Base-by-base conservation (phyloP, 1,284 basidiomycete genomes). In the Athelia sp. region DNA sequence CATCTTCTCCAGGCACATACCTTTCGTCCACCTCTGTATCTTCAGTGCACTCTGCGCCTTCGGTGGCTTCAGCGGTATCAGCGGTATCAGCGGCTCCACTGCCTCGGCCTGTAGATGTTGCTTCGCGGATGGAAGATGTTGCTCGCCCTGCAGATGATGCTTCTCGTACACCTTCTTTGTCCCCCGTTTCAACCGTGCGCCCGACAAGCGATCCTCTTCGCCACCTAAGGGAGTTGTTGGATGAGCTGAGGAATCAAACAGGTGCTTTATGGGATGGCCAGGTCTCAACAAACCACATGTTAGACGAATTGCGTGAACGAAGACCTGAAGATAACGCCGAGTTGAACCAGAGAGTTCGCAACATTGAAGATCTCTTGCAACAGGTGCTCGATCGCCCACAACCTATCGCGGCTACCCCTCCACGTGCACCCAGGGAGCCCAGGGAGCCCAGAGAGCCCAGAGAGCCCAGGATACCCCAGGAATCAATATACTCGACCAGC, bases 211-310 rank as follows among this genome's bases (percentile, higher is more conserved):
- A 66, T 2, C 65, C 70, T 26, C 57, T 82, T 24, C 68, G 73
- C 9, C 15, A 40, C 15, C 19, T 40, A 4, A n/a, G 36, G 36
- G 69, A 75, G 6, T 59, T 72, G 38, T 55, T 88, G 44, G 65
- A 74, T 14, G 70, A 69, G 11, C 69, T 88, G 36, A 70, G 74
- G 45, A 72, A 76, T 13, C 75, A 81, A 56, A 64, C 81, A 2
- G 65, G 66, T 2, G 74, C 69, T 3, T 62, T 89, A 15, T 72
- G 74, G 66, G 73, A 85, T 45, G 78, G 76, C 2, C 87, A 89
- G 61, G 57, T 65, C 0, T 68, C 74, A 0, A 76, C 82, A 4
- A 81, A 82, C 48, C 70, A 75, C 32, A 67, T 71, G 52, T 52
- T 79, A 36, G 69, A 76, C 23, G 72, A 79, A 43, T 59, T 79